These are phyloP conservation scores for Thermothielavioides terrestris DNA, from an alignment of 495 filamentous ascomycete genomes.

Conservation along the genomic window DNA sequence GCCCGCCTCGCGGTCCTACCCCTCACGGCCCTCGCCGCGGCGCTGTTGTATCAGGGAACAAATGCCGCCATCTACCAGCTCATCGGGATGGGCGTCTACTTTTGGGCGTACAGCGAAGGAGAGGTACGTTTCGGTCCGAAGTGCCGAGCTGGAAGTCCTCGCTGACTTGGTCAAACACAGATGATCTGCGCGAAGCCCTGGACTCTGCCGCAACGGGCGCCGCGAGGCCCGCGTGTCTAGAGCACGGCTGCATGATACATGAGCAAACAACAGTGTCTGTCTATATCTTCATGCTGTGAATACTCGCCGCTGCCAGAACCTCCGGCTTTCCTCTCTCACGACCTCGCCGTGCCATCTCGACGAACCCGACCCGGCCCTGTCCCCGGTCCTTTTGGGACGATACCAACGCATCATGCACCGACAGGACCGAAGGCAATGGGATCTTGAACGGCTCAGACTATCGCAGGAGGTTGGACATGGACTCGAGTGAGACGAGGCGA, in stretches of 20 bases:
- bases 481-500: not conserved
- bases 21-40: constrained; percentile 61
- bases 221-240: constrained; percentile 28
- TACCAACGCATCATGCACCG: not conserved
- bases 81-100: constrained; percentile 79
- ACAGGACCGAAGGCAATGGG: not conserved
- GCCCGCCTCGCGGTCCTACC: constrained; percentile 76
- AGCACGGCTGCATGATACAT: not conserved
- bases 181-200: constrained; percentile 45
- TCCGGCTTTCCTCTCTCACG: not conserved
- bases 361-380: not conserved
- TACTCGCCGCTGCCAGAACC: not conserved
- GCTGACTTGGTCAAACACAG: constrained; percentile 21
- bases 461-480: not conserved
- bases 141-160: not conserved
- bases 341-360: not conserved
- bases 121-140: constrained; percentile 55
- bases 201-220: constrained; percentile 40
- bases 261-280: not conserved
- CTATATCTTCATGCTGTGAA: not conserved
- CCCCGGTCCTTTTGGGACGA: not conserved
- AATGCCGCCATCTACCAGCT: constrained; percentile 90
- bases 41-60: constrained; percentile 83
- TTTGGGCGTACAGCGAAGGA: constrained; percentile 95
- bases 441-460: not conserved